A percentile compares a stretch with the other conserved stretches of the same genome.
These are phyloP conservation scores for Barbarea vulgaris DNA, from an alignment of 345 rosid species.

Conservation along the genomic window DNA sequence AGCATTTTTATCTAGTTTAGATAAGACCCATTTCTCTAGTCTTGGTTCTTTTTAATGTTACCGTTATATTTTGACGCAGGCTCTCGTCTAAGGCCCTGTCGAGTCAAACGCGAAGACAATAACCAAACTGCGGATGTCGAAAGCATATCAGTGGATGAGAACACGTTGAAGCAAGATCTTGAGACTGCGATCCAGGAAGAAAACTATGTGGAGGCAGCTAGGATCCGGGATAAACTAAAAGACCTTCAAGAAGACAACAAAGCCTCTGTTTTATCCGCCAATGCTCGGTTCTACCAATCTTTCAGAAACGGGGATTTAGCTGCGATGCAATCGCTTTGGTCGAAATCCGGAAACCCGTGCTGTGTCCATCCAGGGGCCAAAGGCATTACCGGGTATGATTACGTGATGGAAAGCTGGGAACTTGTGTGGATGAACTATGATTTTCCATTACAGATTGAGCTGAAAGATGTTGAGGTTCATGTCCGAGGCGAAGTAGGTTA, in stretches of 20 bases:
- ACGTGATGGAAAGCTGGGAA: conserved; percentile 94
- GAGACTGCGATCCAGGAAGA: conserved; percentile 76
- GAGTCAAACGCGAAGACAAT: conserved; percentile 55
- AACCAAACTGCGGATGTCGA: conserved; percentile 57
- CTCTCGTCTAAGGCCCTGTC: conserved; percentile 45
- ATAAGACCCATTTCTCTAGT: neutral
- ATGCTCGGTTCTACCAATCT: conserved; percentile 72
- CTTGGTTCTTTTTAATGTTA: conserved; percentile 29
- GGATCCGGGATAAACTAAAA: conserved; percentile 68
- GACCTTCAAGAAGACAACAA: conserved; percentile 66
- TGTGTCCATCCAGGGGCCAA: conserved; percentile 89
- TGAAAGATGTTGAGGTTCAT: conserved; percentile 68
- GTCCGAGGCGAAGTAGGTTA: conserved; percentile 81
- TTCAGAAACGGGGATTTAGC: conserved; percentile 79
- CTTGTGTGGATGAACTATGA: conserved; percentile 89
- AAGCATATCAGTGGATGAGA: conserved; percentile 57
- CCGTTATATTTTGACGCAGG: conserved; percentile 40
- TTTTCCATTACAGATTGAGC: conserved; percentile 74
- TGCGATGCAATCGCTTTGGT: conserved; percentile 73
- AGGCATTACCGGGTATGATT: conserved; percentile 76
- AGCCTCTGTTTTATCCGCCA: conserved; percentile 68
- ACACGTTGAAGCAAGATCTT: conserved; percentile 60
- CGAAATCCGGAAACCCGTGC: conserved; percentile 60
- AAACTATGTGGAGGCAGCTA: conserved; percentile 84
- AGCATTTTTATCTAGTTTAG: conserved; percentile 4